Percentiles rank a stretch among this genome's conserved stretches.
Conservation (phyloP, 495 filamentous ascomycete genomes). For the Trichoderma asperelloides region DNA sequence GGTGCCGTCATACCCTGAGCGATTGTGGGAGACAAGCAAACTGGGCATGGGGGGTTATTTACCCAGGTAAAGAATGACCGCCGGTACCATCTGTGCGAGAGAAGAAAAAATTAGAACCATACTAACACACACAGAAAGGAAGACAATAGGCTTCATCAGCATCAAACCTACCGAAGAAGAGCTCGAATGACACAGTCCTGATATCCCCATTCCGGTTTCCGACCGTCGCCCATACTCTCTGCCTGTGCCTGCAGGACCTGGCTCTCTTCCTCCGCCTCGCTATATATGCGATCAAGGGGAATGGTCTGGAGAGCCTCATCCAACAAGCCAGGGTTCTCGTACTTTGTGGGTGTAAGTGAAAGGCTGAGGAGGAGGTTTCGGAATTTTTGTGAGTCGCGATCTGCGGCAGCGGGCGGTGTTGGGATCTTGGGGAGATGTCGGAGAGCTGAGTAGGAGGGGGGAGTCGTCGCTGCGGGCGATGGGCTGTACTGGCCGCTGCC, state of each 20-base stretch:
- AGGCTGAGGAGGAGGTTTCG: conserved; percentile 72
- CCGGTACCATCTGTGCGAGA: conserved; percentile 76
- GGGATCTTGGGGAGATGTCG: conserved; percentile 75
- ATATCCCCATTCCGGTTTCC: conserved; percentile 89
- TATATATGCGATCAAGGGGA: conserved; percentile 85
- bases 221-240: conserved; percentile 65
- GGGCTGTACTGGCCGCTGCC: conserved; percentile 16
- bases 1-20: conserved; percentile 74
- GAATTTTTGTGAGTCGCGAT: conserved; percentile 69
- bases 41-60: conserved; percentile 81
- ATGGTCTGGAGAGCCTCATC: conserved; percentile 85
- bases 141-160: not conserved
- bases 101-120: conserved; percentile 18
- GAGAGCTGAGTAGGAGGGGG: conserved; percentile 56
- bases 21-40: conserved; percentile 75
- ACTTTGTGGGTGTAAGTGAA: conserved; percentile 78
- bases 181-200: conserved; percentile 95
- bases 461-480: conserved; percentile 35
- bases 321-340: conserved; percentile 92
- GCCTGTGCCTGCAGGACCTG: conserved; percentile 81
- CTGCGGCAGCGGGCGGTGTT: conserved; percentile 56
- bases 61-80: conserved; percentile 91
- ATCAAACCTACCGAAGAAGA: conserved; percentile 57
- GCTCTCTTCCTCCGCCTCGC: conserved; percentile 86
- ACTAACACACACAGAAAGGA: not conserved